Base-by-base conservation (phyloP, 176 grass and related monocot species). In the Oryza rufipogon region DNA sequence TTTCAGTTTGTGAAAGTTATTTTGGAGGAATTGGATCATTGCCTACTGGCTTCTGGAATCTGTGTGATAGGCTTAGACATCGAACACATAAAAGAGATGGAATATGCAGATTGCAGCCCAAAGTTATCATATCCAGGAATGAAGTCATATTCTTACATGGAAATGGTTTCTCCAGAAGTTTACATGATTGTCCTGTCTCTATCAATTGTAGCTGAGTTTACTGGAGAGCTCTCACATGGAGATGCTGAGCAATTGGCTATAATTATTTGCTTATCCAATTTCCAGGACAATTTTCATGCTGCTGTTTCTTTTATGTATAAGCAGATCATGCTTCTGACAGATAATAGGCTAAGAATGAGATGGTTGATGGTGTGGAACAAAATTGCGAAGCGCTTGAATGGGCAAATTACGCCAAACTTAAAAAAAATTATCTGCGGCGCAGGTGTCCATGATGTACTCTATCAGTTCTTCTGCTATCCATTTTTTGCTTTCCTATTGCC, bases 391-490 rank as follows among this genome's bases (percentile, higher is more conserved):
- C 22, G 15, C 22, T 68, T 92, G 70, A 86, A 80, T 17, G 45
- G 65, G 7, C 41, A 80, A 80, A 66, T 71, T 82, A 41, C 60
- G 45, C 44, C 33, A 38, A 66, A 66, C 11, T 65, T 86, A 64
- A 82, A 47, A 51, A 26, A 47, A 51, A 26, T 70, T 34, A 33
- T 16, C 49, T 28, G 30, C 10, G 17, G 32, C n/a, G 45, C 30
- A 81, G 77, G 72, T 80, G 46, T 1, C 84, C 12, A 52, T 56
- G 71, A 70, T 66, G 19, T 75, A 15, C 49, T 89, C n/a, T 64
- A 64, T 86, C 83, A 86, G 52, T 92, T 92, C 68, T 80, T 92
- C 30, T 92, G 79, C 46, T 92, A 86, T 86, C 90, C 90, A 69
- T 15, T 92, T n/a, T 73, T 92, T 9, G 44, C 71, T 41, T 9